Evolutionary conservation across 768 basidiomycete species (phyloP), one percentile per base, ranked within the genome.

Genomic region (Boletus tomentosulus): DNA sequence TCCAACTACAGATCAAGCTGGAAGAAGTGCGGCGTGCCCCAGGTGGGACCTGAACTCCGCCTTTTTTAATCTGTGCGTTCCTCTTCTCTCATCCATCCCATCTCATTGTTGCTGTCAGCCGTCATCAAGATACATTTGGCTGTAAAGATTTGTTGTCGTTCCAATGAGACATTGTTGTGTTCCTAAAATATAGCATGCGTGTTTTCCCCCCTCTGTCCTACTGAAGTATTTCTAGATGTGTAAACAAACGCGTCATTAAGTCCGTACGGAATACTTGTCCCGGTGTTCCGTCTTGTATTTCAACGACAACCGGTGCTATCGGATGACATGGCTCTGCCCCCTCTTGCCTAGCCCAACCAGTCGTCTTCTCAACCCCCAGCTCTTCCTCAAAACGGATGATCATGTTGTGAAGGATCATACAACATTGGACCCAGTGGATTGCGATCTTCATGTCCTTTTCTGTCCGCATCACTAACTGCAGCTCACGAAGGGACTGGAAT

Each of bases 391-490:
- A 46, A 3, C n/a, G 3, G 19, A 52, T 31, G 11, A 52, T 37
- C 51, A 52, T 52, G 35, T 46, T 52, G 45, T 52, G 45, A 4
- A 52, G 22, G 3, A 52, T 52, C 1, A 46, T 2, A 12, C 45
- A 52, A 27, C 45, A 52, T 8, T 38, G 44, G 12, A 52, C 30
- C 51, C 37, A 52, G 27, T 52, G 37, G 4, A 39, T 10, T 4
- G 35, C 19, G 28, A 27, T 27, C 12, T 34, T 33, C 11, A 52
- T 30, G 15, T 46, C 35, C 6, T 37, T 3, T 6, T 33, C 3
- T 1, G 45, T 46, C 6, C 12, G n/a, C 10, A 52, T 30, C 9
- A 30, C 30, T 30, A 30, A 30, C n/a, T n/a, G n/a, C n/a, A n/a
- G n/a, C n/a, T n/a, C n/a, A n/a, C n/a, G n/a, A n/a, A n/a, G n/a